Evolutionary conservation across 768 basidiomycete genomes (phyloP).

Genomic region (Exidia glandulosa): DNA sequence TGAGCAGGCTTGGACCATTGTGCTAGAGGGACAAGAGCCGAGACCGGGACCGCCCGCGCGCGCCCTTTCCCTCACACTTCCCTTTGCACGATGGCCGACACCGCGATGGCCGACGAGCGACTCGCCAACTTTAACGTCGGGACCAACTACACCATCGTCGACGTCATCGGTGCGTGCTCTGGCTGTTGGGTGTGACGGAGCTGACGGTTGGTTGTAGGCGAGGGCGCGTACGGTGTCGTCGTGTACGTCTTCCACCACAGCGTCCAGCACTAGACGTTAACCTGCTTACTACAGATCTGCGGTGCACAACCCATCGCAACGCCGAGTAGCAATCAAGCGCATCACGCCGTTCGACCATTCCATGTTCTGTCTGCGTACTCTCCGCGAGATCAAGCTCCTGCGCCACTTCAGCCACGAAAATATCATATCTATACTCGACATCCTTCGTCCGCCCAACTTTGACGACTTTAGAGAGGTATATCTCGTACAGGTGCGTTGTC

Average conservation of each 20-base stretch:
- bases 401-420: constrained; percentile 24
- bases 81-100: no score
- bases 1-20: no score
- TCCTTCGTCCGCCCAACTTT: constrained; percentile 60
- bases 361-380: constrained; percentile 78
- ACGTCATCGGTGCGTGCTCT: constrained; percentile 7
- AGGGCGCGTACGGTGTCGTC: constrained; percentile 92
- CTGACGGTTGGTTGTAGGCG: constrained; percentile 80
- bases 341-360: constrained; percentile 93
- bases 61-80: no score
- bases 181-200: no score
- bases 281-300: constrained; percentile 43
- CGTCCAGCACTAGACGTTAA: no score
- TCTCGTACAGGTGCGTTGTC: constrained; percentile 19
- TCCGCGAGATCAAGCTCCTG: constrained; percentile 71
- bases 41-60: no score
- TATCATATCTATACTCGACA: constrained; percentile 2
- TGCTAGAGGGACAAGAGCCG: no score
- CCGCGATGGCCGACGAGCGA: constrained; percentile 15
- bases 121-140: constrained; percentile 39
- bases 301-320: constrained; percentile 60
- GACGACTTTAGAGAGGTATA: constrained; percentile 81
- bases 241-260: no score
- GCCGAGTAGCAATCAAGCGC: constrained; percentile 91
- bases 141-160: constrained; percentile 19